These are phyloP conservation scores for Limnomonas spitsbergensis DNA, from an alignment of 139 green algal species.

Conservation along the genomic window DNA sequence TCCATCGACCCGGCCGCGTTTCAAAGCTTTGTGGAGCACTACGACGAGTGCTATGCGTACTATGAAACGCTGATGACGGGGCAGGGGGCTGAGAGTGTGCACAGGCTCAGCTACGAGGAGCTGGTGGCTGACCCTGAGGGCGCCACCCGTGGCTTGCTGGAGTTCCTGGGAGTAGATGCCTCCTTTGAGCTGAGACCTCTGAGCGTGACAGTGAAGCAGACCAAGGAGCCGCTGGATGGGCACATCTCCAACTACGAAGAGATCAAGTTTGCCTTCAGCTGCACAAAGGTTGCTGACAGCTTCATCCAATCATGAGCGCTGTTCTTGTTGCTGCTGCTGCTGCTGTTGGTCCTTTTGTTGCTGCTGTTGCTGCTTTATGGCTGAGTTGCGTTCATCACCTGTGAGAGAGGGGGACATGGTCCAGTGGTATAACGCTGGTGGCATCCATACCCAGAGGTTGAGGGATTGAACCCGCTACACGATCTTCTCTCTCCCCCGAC, in stretches of 20 bases:
- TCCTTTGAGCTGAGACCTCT: not conserved
- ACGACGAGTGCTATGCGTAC: conserved; percentile 17
- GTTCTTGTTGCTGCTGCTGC: too few relatives aligned
- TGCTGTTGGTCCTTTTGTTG: too few relatives aligned
- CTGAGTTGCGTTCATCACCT: too few relatives aligned
- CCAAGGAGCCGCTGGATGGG: not conserved
- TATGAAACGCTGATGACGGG: not conserved
- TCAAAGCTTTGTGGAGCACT: conserved; percentile 13
- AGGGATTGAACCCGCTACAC: too few relatives aligned
- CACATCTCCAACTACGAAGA: conserved; percentile 9
- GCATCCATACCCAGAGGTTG: too few relatives aligned
- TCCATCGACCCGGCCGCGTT: not conserved
- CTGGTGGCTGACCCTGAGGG: not conserved
- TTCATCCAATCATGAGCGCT: too few relatives aligned
- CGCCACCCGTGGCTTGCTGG: not conserved
- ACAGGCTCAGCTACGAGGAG: not conserved
- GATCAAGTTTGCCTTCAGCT: conserved; percentile 5
- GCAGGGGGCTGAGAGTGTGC: not conserved
- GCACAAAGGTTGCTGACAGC: not conserved
- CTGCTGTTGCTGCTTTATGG: too few relatives aligned
- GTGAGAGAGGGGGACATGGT: too few relatives aligned
- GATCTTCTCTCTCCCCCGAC: too few relatives aligned
- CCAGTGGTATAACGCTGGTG: too few relatives aligned
- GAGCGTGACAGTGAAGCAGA: not conserved
- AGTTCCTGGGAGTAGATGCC: not conserved